Evolutionary conservation across 306 rosid species (phyloP), one percentile per base, ranked within the genome.

Genomic region (Betula pendula): DNA sequence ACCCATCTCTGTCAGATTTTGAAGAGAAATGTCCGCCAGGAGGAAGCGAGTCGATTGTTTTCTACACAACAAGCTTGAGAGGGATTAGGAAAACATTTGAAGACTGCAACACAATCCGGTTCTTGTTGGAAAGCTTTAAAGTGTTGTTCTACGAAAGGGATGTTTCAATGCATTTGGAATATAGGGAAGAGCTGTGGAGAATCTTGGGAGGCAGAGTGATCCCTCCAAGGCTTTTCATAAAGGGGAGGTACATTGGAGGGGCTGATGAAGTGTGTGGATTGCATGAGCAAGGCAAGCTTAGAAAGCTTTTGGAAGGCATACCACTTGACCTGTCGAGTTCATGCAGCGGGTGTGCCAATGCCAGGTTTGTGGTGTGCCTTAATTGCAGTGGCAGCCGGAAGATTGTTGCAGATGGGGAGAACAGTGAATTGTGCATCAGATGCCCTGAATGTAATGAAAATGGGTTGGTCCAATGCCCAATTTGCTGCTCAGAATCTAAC

Each of bases 181-280:
- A 85, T 70, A 89, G 98, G 66, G 91, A 92, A n/a, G 98, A 96
- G 70, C 48, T 96, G 42, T 88, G 97, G 97, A 84, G 77, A 45
- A 65, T 89, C 25, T 81, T 91, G 79, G 98, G 87, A 6, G 81
- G 81, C 0, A 92, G 81, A 85, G 89, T 87, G 75, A 86, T 96
- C 75, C 99, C 98, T 62, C 99, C 99, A 0, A 91, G 84, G 86
- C 89, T 96, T 79, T 96, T 96, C 81, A 88, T 96, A 22, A 91
- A 89, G 77, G 99, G 98, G 8, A 88, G 91, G 81, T 88, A 86
- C 86, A 88, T 96, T 33, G 99, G 99, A 59, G 99, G 98, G 81
- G 96, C 93, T n/a, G 96, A 92, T 56, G 88, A 96, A 85, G 97
- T 96, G 15, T 73, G 89, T 35, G 90, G 84, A 33, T 85, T 96